These are phyloP conservation scores for Aspergillus quadricinctus DNA, from an alignment of 2,329 filamentous ascomycete species.

Conservation along the genomic window DNA sequence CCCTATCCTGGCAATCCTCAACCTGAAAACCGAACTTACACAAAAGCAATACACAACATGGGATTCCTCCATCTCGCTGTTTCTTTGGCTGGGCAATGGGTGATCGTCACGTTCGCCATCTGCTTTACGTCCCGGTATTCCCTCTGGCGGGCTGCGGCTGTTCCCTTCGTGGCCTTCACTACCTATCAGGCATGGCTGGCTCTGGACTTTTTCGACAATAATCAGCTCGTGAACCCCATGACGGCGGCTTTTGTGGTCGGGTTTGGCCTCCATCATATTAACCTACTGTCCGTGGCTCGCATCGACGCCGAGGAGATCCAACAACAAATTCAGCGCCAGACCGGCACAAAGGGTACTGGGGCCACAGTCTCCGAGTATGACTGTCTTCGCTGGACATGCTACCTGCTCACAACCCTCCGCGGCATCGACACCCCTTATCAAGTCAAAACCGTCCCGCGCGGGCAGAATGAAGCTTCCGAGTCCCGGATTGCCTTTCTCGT, in stretches of 20 bases:
- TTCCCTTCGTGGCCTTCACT: background rate
- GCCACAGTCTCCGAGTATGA: background rate
- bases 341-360: background rate
- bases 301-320: background rate
- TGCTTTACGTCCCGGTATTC: background rate
- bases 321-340: background rate
- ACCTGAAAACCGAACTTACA: too few relatives aligned
- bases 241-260: background rate
- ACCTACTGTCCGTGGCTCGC: background rate
- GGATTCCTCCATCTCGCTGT: background rate
- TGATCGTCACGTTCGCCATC: background rate
- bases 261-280: background rate
- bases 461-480: background rate
- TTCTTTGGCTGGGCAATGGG: background rate
- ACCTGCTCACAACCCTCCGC: background rate
- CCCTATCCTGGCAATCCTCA: too few relatives aligned
- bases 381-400: background rate
- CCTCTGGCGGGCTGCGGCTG: background rate
- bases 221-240: background rate
- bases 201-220: background rate
- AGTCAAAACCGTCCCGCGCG: background rate
- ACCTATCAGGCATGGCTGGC: background rate
- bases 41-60: background rate
- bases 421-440: background rate
- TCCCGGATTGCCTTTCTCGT: background rate